These are phyloP conservation scores for Metschnikowia reukaufii DNA, from an alignment of 805 yeast species.

Conservation along the genomic window DNA sequence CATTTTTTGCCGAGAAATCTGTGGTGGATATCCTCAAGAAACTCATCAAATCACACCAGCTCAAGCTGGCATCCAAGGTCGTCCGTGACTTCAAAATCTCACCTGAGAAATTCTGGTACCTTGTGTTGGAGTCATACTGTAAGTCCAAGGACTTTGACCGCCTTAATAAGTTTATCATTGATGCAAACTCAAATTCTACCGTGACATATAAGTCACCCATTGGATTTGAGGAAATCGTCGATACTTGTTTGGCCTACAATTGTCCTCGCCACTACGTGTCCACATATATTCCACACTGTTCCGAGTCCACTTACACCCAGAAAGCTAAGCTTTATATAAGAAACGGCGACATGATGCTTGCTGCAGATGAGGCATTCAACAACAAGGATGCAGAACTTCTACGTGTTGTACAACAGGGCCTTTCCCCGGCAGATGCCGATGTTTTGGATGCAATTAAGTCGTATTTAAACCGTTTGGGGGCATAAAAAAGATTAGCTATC, in stretches of 20 bases:
- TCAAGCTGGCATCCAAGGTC: constrained; percentile 47
- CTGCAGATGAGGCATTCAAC: constrained; percentile 49
- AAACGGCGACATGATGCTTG: constrained; percentile 52
- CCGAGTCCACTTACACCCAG: constrained; percentile 43
- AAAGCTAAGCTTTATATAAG: constrained; percentile 50
- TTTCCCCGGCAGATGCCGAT: constrained; percentile 11
- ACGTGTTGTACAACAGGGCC: constrained; percentile 8
- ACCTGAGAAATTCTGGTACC: constrained; percentile 56
- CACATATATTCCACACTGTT: constrained; percentile 55
- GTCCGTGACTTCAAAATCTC: constrained; percentile 55
- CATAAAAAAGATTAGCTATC: too few species aligned
- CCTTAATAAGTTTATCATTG: constrained; percentile 38
- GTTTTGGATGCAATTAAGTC: constrained; percentile 13
- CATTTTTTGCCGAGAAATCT: constrained; percentile 31
- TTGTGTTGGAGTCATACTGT: constrained; percentile 50
- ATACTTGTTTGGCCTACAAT: constrained; percentile 46
- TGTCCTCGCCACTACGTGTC: constrained; percentile 63
- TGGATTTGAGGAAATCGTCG: constrained; percentile 65
- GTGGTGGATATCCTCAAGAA: constrained; percentile 26
- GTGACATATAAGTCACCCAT: constrained; percentile 60
- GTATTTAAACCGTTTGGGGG: constrained; percentile 13
- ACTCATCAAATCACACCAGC: constrained; percentile 45
- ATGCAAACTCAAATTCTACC: constrained; percentile 22
- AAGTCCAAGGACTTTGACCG: constrained; percentile 53
- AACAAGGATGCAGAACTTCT: constrained; percentile 35